Conservation (phyloP, 1,284 basidiomycete species). For the Uromyces viciae-fabae region DNA sequence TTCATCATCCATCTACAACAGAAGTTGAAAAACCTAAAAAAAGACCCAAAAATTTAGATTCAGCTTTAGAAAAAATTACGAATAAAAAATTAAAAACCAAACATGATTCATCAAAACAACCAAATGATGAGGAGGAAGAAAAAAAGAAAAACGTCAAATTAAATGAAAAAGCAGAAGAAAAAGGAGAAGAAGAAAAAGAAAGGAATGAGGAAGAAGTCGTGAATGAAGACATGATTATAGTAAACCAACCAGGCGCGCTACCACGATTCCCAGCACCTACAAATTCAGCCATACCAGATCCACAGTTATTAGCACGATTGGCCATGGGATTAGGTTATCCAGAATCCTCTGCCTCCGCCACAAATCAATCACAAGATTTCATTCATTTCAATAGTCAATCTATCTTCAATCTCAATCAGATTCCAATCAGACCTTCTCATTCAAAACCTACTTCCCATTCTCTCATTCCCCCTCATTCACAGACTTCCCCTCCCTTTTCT, state of each 20-base stretch:
- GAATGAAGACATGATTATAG: too few relatives aligned
- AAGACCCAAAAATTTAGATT: conserved; percentile 39
- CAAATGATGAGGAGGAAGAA: not conserved
- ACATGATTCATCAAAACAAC: not conserved
- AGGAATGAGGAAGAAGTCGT: not conserved
- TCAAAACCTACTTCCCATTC: too few relatives aligned
- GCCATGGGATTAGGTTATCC: conserved; percentile 38
- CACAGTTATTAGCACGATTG: conserved; percentile 35
- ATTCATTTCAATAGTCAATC: conserved; percentile 45
- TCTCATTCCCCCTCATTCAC: conserved; percentile 62
- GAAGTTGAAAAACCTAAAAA: conserved; percentile 16
- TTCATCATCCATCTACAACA: not conserved
- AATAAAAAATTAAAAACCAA: conserved; percentile 33
- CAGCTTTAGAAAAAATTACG: conserved; percentile 12
- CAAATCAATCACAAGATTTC: not conserved
- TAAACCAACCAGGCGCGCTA: conserved; percentile 37
- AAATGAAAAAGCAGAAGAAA: not conserved
- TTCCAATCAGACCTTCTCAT: conserved; percentile 70
- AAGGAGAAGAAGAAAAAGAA: not conserved
- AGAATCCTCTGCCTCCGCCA: not conserved
- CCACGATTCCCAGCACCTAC: conserved; percentile 40
- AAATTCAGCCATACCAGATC: conserved; percentile 33
- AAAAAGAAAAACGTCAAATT: too few relatives aligned
- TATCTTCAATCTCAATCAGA: conserved; percentile 51
- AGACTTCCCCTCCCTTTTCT: conserved; percentile 61